Base-by-base conservation (phyloP, 257 asterid species). In the Henckelia pumila region DNA sequence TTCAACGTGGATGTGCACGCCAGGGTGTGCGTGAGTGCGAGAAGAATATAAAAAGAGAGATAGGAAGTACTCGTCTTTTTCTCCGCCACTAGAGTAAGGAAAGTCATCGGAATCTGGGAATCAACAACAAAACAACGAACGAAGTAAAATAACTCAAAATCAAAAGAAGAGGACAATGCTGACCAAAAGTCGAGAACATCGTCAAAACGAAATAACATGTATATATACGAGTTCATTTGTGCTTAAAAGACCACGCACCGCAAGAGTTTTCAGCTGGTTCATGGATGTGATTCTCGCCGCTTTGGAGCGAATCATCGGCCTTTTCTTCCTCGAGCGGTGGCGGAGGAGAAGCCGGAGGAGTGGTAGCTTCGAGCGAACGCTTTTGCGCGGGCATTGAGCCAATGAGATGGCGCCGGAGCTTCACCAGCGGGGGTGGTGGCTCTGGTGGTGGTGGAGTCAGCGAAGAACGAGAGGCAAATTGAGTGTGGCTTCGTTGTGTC, bases 341-440 rank as follows among this genome's bases (percentile, higher is more conserved):
- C 49, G 78, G 80, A 19, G 82, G 81, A 19, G 84, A 75, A 69
- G 85, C 81, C 44, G 94, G 88, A 23, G 88, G 77, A 63, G 87
- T 56, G 33, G 80, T 19, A 61, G 84, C 60, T 24, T 84, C 88
- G 62, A 74, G 72, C 22, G 89, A 67, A 26, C 86, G 95, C 84
- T 83, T 91, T 66, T 85, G 89, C 20, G 95, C 84, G 67, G 96
- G 97, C 97, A 90, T 88, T 90, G 88, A 77, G 72, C 71, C 52
- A 80, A 59, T 63, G 56, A 73, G 64, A 66, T 40, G 74, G 77
- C 2, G 76, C 74, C 58, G 63, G 80, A 76, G 77, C 81, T 76
- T 16, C 2, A 47, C 20, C 55, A 63, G 59, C 73, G 80, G 56
- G 52, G 81, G 68, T 22, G 73, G 67, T 40, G 70, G 68, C 7